Conservation (phyloP, 495 filamentous ascomycete genomes). For the Penicillium cosmopolitanum region DNA sequence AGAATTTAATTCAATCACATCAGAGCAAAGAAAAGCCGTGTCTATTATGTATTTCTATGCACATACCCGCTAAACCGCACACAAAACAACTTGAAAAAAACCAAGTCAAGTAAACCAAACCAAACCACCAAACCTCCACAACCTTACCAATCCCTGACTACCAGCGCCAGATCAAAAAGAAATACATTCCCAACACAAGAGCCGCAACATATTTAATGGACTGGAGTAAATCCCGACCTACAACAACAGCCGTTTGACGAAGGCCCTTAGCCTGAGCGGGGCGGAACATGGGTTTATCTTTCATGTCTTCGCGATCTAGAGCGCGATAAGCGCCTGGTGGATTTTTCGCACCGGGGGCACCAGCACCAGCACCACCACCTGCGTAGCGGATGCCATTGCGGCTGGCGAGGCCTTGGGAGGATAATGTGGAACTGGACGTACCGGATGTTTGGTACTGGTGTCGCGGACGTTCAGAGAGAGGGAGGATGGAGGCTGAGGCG, state of each 20-base stretch:
- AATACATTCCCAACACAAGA: conserved; percentile 53
- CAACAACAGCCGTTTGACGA: conserved; percentile 14
- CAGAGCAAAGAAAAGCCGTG: background rate
- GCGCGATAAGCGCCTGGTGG: conserved; percentile 31
- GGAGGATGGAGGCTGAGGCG: conserved; percentile 30
- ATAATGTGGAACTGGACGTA: conserved; percentile 43
- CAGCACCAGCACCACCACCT: background rate
- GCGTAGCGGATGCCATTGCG: conserved; percentile 34
- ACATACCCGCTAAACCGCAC: conserved; percentile 20
- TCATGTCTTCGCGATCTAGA: conserved; percentile 32
- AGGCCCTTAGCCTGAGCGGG: conserved; percentile 14
- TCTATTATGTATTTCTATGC: conserved; percentile 16
- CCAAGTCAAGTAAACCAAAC: too few species aligned
- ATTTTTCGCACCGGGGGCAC: conserved; percentile 17
- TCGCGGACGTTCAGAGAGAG: conserved; percentile 35
- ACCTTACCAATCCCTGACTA: conserved; percentile 23
- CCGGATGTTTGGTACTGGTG: conserved; percentile 38
- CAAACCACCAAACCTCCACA: too few species aligned
- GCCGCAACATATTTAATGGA: conserved; percentile 44
- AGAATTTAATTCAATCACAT: background rate
- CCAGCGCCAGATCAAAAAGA: conserved; percentile 57
- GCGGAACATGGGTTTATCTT: conserved; percentile 27
- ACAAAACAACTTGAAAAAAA: background rate
- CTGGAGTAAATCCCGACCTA: conserved; percentile 29
- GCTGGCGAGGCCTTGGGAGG: conserved; percentile 38